Conservation (phyloP, 2,329 filamentous ascomycete genomes). For the Trichoderma aggressivum region DNA sequence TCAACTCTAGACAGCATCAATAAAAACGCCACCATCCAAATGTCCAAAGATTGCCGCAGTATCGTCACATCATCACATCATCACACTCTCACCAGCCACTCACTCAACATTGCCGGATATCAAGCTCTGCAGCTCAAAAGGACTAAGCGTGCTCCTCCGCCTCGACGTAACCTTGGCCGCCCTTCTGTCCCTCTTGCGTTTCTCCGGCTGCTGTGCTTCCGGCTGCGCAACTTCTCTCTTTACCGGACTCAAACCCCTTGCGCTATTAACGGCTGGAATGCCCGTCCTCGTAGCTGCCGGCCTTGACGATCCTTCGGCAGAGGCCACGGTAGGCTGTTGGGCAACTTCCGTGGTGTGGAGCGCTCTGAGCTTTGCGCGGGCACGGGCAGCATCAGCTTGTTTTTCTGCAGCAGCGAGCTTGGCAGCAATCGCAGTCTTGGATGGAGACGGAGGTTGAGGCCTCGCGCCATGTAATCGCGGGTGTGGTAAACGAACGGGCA, state of each 20-base stretch:
- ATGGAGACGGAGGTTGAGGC: conserved; percentile 54
- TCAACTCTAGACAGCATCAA: not conserved
- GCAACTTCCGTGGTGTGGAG: conserved; percentile 38
- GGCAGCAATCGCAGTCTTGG: conserved; percentile 59
- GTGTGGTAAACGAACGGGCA: conserved; percentile 33
- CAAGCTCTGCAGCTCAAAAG: conserved; percentile 68
- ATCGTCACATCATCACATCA: not conserved
- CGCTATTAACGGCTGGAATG: conserved; percentile 4
- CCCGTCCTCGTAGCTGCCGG: conserved; percentile 9
- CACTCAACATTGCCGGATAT: conserved; percentile 50
- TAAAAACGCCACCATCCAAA: not conserved
- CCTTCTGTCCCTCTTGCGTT: conserved; percentile 51
- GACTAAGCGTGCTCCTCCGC: conserved; percentile 70
- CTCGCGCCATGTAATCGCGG: conserved; percentile 30
- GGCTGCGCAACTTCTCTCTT: conserved; percentile 31
- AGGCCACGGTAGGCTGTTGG: conserved; percentile 28
- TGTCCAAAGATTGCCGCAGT: not conserved
- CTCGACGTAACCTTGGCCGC: conserved; percentile 56
- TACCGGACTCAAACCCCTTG: conserved; percentile 29
- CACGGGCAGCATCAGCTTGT: conserved; percentile 60
- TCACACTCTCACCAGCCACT: not conserved
- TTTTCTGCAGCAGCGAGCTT: conserved; percentile 63
- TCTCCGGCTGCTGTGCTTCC: conserved; percentile 32
- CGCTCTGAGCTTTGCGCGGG: conserved; percentile 59
- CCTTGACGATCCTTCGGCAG: conserved; percentile 2